Conservation (phyloP, 139 green algal species). For the Pycnococcus provasolii region DNA sequence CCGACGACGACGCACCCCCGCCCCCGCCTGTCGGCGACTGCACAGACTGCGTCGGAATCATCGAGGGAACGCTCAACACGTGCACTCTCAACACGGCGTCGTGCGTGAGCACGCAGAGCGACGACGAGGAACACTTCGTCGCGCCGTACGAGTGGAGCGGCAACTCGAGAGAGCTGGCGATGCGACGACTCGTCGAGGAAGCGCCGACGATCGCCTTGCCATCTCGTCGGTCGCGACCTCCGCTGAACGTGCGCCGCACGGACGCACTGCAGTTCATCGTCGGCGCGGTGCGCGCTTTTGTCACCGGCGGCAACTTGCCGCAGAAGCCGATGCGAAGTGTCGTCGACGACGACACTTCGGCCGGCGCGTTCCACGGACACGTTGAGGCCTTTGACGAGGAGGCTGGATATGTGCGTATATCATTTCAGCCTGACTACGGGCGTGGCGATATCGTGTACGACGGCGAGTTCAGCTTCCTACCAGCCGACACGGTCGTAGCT, state of each 20-base stretch:
- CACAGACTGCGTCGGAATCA: conserved; percentile 43
- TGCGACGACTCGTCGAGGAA: conserved; percentile 26
- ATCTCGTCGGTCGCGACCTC: not conserved
- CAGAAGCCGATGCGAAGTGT: not conserved
- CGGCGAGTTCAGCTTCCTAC: conserved; percentile 2
- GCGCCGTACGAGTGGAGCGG: conserved; percentile 35
- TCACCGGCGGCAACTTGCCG: not conserved
- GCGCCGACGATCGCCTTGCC: conserved; percentile 17
- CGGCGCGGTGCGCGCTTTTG: conserved; percentile 9
- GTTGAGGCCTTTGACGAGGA: conserved; percentile 21
- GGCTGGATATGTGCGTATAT: conserved; percentile 37
- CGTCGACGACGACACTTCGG: not conserved
- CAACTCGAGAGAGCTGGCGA: conserved; percentile 10
- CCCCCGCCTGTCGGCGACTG: conserved; percentile 32
- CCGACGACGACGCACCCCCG: conserved; percentile 8
- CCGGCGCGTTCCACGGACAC: not conserved
- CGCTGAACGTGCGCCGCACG: not conserved
- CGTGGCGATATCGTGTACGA: conserved; percentile 4
- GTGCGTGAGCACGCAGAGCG: conserved; percentile 43
- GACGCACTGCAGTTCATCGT: not conserved
- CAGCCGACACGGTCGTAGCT: conserved; percentile 4
- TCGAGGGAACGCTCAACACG: conserved; percentile 47
- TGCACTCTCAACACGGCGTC: conserved; percentile 32
- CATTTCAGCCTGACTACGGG: not conserved
- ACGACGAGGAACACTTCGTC: conserved; percentile 49